Evolutionary conservation across 2,329 filamentous ascomycete species (phyloP).

Genomic region (Epichloe sp.): DNA sequence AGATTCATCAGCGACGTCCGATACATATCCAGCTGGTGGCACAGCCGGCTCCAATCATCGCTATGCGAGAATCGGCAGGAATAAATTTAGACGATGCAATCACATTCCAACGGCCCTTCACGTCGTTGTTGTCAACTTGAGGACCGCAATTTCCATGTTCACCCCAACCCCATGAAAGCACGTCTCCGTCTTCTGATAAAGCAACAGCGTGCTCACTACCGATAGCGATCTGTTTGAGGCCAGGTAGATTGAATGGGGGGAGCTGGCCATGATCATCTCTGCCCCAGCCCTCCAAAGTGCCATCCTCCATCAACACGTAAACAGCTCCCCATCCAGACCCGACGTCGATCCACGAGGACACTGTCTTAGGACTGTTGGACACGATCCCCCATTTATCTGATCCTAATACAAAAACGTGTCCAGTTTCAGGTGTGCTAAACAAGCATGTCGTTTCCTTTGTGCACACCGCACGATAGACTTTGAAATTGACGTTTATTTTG

Average conservation of each 20-base stretch:
- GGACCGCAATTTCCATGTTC: conserved; percentile 94
- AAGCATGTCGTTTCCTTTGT: conserved; percentile 79
- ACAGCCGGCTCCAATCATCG: conserved; percentile 67
- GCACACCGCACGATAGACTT: conserved; percentile 55
- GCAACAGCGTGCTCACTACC: conserved; percentile 87
- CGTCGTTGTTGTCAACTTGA: conserved; percentile 47
- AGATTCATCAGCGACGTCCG: conserved; percentile 6
- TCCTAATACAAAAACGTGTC: conserved; percentile 55
- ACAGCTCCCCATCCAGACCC: conserved; percentile 73
- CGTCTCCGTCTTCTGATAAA: conserved; percentile 47
- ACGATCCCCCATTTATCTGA: conserved; percentile 59
- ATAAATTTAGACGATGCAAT: conserved; percentile 47
- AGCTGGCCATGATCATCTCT: conserved; percentile 77
- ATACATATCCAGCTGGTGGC: conserved; percentile 73
- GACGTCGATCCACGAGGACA: conserved; percentile 52
- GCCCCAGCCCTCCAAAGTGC: conserved; percentile 60
- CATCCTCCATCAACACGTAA: conserved; percentile 52
- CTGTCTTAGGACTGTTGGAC: conserved; percentile 38
- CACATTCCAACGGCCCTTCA: conserved; percentile 56
- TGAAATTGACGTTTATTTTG: conserved; percentile 48
- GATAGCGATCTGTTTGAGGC: conserved; percentile 51
- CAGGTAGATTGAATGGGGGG: conserved; percentile 45
- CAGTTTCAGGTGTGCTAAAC: conserved; percentile 39
- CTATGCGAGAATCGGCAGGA: conserved; percentile 37
- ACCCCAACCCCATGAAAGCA: conserved; percentile 89